Percentiles rank a stretch among this genome's conserved stretches.
These are phyloP conservation scores for Gremmenia infestans DNA, from an alignment of 2,329 filamentous ascomycete species.

Conservation along the genomic window DNA sequence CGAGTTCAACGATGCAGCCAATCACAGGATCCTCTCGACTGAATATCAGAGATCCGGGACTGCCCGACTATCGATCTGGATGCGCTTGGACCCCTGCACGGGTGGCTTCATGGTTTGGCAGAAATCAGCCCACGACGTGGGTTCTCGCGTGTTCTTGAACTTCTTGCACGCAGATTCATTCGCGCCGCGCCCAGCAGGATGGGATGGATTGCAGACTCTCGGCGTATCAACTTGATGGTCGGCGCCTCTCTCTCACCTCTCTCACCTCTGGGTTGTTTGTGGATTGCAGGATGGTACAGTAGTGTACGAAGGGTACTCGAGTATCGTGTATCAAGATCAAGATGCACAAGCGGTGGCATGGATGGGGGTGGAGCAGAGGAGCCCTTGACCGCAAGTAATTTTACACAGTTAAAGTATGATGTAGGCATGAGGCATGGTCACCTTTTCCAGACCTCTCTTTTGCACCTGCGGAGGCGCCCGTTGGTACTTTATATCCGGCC, in stretches of 20 bases:
- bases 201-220: no score
- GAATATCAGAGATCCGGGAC: neutral
- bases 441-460: neutral
- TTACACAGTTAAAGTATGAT: no score
- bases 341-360: no score
- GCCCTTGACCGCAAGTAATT: neutral
- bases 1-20: neutral
- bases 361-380: no score
- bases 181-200: no score
- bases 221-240: no score
- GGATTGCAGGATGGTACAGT: no score
- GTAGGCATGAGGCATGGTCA: neutral
- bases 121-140: slow-evolving; percentile 21
- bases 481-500: slow-evolving; percentile 4
- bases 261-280: no score
- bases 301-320: no score
- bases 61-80: neutral
- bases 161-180: neutral
- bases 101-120: neutral
- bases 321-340: no score
- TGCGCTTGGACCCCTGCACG: neutral
- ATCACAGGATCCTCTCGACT: neutral
- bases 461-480: slow-evolving; percentile 12
- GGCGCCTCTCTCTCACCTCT: no score
- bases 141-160: slow-evolving; percentile 11